Evolutionary conservation across 2,329 filamentous ascomycete species (phyloP).

Genomic region (Colletotrichum eremochloae): DNA sequence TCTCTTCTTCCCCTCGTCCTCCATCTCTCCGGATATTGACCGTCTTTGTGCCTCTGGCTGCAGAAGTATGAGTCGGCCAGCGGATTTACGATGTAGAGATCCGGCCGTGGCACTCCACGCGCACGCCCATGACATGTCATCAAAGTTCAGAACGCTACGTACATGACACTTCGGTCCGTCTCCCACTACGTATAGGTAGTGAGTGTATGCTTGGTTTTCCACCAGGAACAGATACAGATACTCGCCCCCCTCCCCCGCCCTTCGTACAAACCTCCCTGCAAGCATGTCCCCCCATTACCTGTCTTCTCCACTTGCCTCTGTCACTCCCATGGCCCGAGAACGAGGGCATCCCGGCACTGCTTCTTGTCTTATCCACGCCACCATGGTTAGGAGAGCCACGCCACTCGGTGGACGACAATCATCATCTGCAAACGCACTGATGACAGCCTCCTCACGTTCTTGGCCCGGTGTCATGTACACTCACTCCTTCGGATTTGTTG

Average conservation of each 20-base stretch:
- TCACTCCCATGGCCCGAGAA: neutral
- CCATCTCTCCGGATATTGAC: neutral
- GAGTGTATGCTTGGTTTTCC: neutral
- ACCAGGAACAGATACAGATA: conserved; percentile 17
- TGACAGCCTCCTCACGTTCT: neutral
- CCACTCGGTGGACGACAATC: neutral
- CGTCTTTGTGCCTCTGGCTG: conserved; percentile 22
- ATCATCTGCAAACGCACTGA: conserved; percentile 4
- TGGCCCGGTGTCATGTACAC: too few species aligned
- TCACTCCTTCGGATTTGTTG: neutral
- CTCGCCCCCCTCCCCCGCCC: too few species aligned
- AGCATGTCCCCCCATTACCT: neutral
- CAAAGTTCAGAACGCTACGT: conserved; percentile 21
- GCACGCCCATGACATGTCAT: conserved; percentile 8
- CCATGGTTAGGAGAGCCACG: neutral
- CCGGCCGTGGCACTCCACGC: conserved; percentile 12
- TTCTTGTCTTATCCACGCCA: neutral
- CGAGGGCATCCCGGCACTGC: neutral
- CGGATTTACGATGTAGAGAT: neutral
- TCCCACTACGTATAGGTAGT: too few species aligned
- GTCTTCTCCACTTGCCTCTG: neutral
- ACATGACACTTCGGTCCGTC: neutral
- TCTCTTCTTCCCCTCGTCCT: neutral
- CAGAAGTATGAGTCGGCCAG: neutral
- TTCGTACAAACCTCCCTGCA: neutral